Conservation (phyloP, 2,329 filamentous ascomycete genomes). For the Colletotrichum gloeosporioides region DNA sequence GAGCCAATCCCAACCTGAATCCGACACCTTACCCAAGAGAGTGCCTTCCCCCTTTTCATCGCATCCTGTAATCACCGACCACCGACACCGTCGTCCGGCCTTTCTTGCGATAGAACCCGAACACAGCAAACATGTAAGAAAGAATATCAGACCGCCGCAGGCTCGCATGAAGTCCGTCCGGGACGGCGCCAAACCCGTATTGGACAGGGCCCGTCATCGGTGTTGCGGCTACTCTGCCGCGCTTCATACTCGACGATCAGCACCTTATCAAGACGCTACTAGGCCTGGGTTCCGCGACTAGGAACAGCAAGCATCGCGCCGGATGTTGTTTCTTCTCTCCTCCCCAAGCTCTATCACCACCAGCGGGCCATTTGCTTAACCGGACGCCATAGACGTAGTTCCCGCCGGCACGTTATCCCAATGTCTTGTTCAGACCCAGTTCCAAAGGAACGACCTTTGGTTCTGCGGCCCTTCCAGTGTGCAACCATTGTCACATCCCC, state of each 20-base stretch:
- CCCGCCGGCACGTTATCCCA: neutral
- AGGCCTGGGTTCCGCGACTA: neutral
- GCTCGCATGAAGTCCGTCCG: neutral
- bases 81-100: neutral
- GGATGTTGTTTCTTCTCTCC: neutral
- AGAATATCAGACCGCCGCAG: neutral
- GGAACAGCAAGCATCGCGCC: neutral
- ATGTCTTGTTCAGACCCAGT: neutral
- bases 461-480: neutral
- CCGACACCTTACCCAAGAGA: neutral
- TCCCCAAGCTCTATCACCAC: neutral
- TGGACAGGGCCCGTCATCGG: neutral
- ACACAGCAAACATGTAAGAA: neutral
- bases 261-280: slow-evolving; percentile 1
- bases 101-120: neutral
- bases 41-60: neutral
- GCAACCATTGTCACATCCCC: neutral
- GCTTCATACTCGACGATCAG: slow-evolving; percentile 1
- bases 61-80: neutral
- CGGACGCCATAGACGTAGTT: neutral
- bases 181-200: neutral
- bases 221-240: neutral
- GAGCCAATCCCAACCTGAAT: neutral
- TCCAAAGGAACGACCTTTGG: neutral
- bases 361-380: neutral